Evolutionary conservation across 2,329 filamentous ascomycete species (phyloP).

Genomic region (Colletotrichum plurivorum): DNA sequence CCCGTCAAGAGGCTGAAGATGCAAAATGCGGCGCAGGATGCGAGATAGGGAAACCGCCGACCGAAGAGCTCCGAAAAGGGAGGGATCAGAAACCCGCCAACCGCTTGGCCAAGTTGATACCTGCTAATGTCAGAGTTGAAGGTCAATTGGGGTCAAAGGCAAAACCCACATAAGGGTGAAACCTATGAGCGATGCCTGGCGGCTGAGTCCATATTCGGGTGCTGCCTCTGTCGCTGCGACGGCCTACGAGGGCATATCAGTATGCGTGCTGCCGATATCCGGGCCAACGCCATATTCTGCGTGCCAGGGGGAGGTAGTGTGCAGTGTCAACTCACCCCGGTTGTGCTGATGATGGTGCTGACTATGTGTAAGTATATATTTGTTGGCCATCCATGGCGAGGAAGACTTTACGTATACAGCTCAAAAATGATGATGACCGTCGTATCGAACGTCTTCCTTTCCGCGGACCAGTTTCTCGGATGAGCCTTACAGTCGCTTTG

Average conservation of each 20-base stretch:
- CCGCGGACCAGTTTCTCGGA: slow-evolving; percentile 42
- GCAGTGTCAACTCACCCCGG: slow-evolving; percentile 17
- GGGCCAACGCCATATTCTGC: neutral
- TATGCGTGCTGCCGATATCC: slow-evolving; percentile 5
- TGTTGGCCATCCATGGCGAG: neutral
- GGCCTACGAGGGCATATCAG: slow-evolving; percentile 2
- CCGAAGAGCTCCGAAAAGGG: slow-evolving; percentile 56
- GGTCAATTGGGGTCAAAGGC: neutral
- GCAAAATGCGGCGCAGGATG: slow-evolving; percentile 49
- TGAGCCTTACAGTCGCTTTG: slow-evolving; percentile 25
- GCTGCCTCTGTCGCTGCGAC: slow-evolving; percentile 35
- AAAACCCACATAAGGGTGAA: slow-evolving; percentile 45
- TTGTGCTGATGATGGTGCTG: slow-evolving; percentile 37
- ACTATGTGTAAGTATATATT: neutral
- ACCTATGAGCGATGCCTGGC: slow-evolving; percentile 41
- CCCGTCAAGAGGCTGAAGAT: slow-evolving; percentile 55
- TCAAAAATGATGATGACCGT: slow-evolving; percentile 43
- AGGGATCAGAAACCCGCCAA: slow-evolving; percentile 55
- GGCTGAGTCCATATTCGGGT: slow-evolving; percentile 24
- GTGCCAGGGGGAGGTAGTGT: no score
- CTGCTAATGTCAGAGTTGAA: slow-evolving; percentile 33
- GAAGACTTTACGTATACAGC: slow-evolving; percentile 42
- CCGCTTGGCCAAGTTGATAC: slow-evolving; percentile 54
- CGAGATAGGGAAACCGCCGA: slow-evolving; percentile 51
- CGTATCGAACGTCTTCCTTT: slow-evolving; percentile 42